Base-by-base conservation (phyloP, 345 rosid species). In the Iberis pinnata region DNA sequence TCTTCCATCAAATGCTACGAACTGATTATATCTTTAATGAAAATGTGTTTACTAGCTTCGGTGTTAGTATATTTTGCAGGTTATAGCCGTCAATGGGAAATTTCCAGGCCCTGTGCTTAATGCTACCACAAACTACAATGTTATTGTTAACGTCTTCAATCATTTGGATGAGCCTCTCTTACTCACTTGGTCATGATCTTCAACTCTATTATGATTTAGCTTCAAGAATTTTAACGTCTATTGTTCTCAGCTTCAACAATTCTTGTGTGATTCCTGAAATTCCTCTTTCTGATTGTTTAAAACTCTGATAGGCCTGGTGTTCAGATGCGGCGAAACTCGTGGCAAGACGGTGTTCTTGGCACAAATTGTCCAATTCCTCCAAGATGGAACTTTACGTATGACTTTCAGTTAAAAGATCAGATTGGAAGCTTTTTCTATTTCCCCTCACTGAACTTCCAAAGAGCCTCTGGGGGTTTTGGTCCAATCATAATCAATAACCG, bases 381-480 rank as follows among this genome's bases (percentile, higher is more conserved):
- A 0, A 71, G 56, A 11, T 62, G 70, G 80, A 81, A 83, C 49
- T 92, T 68, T 61, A 81, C 93, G 63, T 92, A 92, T 59, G 68
- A 40, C 11, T 92, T 92, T 64, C 98, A 92, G 70, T 70, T 81
- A 31, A 92, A 92, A 74, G 98, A 92, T 76, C 87, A 92, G 80
- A 81, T 92, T 61, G 97, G 98, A 17, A 92, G 97, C 68, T 85
- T 61, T 70, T 88, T 77, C 77, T 92, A 92, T 70, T 80, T 37
- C 58, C 97, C 97, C 2, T 77, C 96, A 3, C 83, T 92, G 27
- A 75, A 77, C 60, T 73, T 88, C 41, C 98, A 88, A 62, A 74
- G 93, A 70, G 88, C 95, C 9, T 85, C 97, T 7, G 98, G 98
- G 25, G 98, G 98, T 38, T 88, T 88, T 56, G 98, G 98, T 69